Base-by-base conservation (phyloP, 495 filamentous ascomycete species). In the Entonaema liquescens region DNA sequence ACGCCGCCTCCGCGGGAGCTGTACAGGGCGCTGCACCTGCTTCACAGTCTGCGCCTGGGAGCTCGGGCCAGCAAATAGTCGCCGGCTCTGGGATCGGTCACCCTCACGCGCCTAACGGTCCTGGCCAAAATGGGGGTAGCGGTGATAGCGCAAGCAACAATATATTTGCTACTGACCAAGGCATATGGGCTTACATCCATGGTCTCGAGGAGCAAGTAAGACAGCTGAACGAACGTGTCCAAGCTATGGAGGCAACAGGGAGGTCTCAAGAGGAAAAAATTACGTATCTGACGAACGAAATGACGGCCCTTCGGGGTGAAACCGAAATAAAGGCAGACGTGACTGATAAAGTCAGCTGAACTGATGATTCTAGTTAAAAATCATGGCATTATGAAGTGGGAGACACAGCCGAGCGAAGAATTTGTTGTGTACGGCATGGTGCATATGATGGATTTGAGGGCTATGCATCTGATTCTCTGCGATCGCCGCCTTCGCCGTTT, bases 141-240 rank as follows among this genome's bases (percentile, higher is more conserved):
- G 79, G 77, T 31, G 78, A 79, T 49, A 81, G 78, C 53, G 75
- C 73, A 23, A 81, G 70, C 59, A 83, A 79, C 65, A 84, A 81
- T 56, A 72, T 84, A 15, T 83, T 83, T 56, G 76, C 79, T 19
- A 73, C 76, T 6, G 84, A 86, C 29, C 78, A 79, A 50, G 78
- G 77, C 17, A 65, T 87, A 9, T 85, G 80, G 82, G 66, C 79
- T 4, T 86, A 86, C 68, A 79, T 86, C 50, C 83, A 85, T 38
- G 78, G 76, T n/a, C 76, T 87, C 12, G 84, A 87, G 40, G 82
- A 82, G 2, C 78, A 79, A 68, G 73, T 86, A 12, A 82, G 83
- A 57, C 74, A 79, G 55, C 67, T 82, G 52, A 31, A 71, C 31
- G 81, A 81, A 29, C 79, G 77, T 62, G 64, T 83, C n/a, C 73